Evolutionary conservation across 139 green algal genomes (phyloP).

Genomic region (Cymbomonas tetramitiformis): DNA sequence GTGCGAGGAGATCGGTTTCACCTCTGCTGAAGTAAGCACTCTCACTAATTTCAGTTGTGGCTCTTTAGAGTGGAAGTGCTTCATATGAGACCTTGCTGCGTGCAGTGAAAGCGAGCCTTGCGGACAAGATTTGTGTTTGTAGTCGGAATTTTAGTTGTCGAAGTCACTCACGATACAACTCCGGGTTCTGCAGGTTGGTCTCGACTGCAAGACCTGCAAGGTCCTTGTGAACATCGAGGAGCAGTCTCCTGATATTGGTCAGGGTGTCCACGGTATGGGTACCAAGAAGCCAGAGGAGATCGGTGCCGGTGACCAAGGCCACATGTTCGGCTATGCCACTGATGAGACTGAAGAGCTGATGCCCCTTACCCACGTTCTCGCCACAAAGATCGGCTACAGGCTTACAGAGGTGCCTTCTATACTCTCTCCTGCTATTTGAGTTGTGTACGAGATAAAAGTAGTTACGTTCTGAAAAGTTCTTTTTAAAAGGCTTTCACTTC

Average conservation of each 20-base stretch:
- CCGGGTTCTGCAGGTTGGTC: too few species aligned
- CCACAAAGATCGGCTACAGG: slow-evolving; percentile 78
- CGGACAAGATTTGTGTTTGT: too few species aligned
- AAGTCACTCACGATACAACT: too few species aligned
- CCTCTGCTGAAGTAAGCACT: slow-evolving; percentile 63
- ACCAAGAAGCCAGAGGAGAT: slow-evolving; percentile 97
- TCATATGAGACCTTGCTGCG: too few species aligned
- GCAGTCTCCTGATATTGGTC: slow-evolving; percentile 96
- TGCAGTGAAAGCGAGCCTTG: too few species aligned
- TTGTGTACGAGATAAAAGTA: too few species aligned
- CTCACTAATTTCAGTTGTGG: too few species aligned
- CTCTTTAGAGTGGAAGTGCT: too few species aligned
- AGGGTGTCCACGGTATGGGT: slow-evolving; percentile 94
- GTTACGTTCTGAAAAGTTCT: too few species aligned
- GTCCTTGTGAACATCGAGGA: slow-evolving; percentile 96
- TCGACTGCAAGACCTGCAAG: slow-evolving; percentile 93
- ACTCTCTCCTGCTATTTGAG: too few species aligned
- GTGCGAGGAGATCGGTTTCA: slow-evolving; percentile 82
- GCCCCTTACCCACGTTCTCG: slow-evolving; percentile 94
- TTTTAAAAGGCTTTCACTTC: too few species aligned
- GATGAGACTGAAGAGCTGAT: slow-evolving; percentile 97
- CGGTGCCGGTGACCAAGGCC: slow-evolving; percentile 93
- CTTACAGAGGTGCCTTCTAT: slow-evolving; percentile 43
- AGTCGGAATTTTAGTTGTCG: too few species aligned
- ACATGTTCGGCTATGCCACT: slow-evolving; percentile 99